Evolutionary conservation across 495 filamentous ascomycete species (phyloP).

Genomic region (Podospora tetraspora): DNA sequence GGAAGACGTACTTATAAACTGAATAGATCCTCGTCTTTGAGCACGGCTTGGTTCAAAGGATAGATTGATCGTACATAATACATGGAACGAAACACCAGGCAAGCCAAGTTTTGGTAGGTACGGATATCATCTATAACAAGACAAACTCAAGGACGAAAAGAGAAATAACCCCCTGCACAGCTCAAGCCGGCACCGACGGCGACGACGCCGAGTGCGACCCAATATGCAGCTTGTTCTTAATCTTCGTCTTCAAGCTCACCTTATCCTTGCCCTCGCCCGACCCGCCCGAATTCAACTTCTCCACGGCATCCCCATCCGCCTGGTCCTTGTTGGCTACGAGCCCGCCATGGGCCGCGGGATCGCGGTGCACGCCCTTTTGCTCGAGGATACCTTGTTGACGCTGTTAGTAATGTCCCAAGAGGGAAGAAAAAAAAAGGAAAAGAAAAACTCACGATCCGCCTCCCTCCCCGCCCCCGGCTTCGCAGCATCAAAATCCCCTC

Average conservation of each 20-base stretch:
- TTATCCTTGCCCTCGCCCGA: conserved; percentile 24
- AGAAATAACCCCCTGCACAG: neutral
- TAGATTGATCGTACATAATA: neutral
- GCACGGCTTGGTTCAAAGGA: neutral
- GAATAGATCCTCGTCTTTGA: too few species aligned
- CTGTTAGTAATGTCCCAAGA: too few species aligned
- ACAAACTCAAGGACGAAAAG: neutral
- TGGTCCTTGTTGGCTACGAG: neutral
- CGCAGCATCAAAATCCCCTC: conserved; percentile 62
- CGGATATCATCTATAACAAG: neutral
- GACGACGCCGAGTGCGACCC: conserved; percentile 1
- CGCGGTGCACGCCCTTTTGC: conserved; percentile 35
- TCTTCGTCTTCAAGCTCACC: conserved; percentile 33
- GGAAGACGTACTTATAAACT: too few species aligned
- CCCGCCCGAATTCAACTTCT: too few species aligned
- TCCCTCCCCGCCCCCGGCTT: conserved; percentile 58
- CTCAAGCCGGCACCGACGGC: neutral
- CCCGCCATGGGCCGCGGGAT: conserved; percentile 1
- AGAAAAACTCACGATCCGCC: conserved; percentile 55
- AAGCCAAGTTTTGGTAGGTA: neutral
- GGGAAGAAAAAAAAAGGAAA: conserved; percentile 3
- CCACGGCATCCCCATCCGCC: conserved; percentile 3
- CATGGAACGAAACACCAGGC: neutral
- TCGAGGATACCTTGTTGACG: conserved; percentile 44
- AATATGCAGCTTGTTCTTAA: conserved; percentile 42